Base-by-base conservation (phyloP, 495 filamentous ascomycete species). In the Hypoxylon crocopeplum region DNA sequence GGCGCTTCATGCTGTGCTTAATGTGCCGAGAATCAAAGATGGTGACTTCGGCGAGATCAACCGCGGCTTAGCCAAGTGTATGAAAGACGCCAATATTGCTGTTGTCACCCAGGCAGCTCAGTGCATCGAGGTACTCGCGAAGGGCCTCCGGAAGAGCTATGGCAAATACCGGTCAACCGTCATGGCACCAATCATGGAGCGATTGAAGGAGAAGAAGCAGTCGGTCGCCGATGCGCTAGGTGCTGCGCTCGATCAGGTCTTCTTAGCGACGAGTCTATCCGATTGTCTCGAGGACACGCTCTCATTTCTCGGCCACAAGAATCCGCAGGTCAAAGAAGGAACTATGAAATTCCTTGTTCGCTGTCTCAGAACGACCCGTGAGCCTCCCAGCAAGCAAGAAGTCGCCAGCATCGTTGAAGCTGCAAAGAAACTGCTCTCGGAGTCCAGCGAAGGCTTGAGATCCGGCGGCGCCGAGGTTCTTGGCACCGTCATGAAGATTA, bases 61-160 rank as follows among this genome's bases (percentile, higher is more conserved):
- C 36, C 82, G 87, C 37, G 83, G 81, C 4, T 76, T 98, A 37
- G 94, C 94, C 21, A 98, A 97, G 70, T 90, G 84, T 64, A 98
- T 98, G 93, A 98, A 98, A 71, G 95, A 99, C 68, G 94, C 95
- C 41, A 99, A 99, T 67, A 87, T 99, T 66, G 90, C 90, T 6
- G 94, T 98, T 36, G 95, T 96, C 24, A 93, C 90, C 1, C 87
- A 92, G 39, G 94, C 95, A 7, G 93, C 93, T 13, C 94, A 97
- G 68, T 97, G 94, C 71, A 87, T 97, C 30, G 93, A 97, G 59
- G 77, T 89, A 7, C 76, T 98, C n/a, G 94, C 93, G 8, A 96
- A 91, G 69, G 95, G 95, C 13, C 70, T 98, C 44, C 84, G 91
- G 29, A 86, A 82, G 54, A 77, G 82, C 13, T 98, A 96, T 69